phyloP scores from a whole-genome alignment of 1,284 basidiomycete species.

The Trichosporon ovoides region DNA sequence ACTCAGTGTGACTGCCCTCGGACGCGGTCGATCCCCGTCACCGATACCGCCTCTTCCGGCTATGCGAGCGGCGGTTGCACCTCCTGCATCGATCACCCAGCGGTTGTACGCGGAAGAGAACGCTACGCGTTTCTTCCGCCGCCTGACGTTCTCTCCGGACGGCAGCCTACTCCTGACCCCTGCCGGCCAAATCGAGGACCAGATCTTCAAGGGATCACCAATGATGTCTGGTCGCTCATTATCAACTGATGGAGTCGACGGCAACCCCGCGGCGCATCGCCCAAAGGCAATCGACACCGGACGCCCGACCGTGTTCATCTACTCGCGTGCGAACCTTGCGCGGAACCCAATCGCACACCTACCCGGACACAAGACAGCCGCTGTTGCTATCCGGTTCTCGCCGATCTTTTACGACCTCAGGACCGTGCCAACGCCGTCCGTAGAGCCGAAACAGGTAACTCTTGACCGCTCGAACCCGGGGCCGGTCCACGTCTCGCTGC shows the following conservation, averaged over 20 bases:
- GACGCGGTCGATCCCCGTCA: slow-evolving; percentile 70
- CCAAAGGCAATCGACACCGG: slow-evolving; percentile 50
- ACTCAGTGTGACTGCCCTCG: slow-evolving; percentile 33
- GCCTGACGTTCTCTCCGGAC: slow-evolving; percentile 90
- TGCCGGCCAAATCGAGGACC: slow-evolving; percentile 92
- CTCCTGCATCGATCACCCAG: slow-evolving; percentile 49
- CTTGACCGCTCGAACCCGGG: slow-evolving; percentile 61
- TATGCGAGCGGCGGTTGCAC: slow-evolving; percentile 55
- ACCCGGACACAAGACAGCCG: slow-evolving; percentile 92
- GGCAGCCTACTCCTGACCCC: slow-evolving; percentile 89
- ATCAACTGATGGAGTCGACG: slow-evolving; percentile 38
- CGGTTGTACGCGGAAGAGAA: slow-evolving; percentile 90
- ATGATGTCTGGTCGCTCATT: slow-evolving; percentile 44
- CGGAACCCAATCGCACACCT: slow-evolving; percentile 87
- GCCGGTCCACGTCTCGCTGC: slow-evolving; percentile 42
- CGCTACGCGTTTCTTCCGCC: slow-evolving; percentile 91
- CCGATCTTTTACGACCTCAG: slow-evolving; percentile 88
- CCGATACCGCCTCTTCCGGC: slow-evolving; percentile 86
- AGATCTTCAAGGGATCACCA: slow-evolving; percentile 55
- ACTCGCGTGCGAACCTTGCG: slow-evolving; percentile 88
- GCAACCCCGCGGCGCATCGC: slow-evolving; percentile 33
- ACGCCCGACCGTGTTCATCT: slow-evolving; percentile 78
- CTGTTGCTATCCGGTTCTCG: slow-evolving; percentile 87
- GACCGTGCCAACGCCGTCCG: slow-evolving; percentile 51
- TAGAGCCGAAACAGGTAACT: slow-evolving; percentile 57